Conservation (phyloP, 2,329 filamentous ascomycete genomes). For the Alternaria angustiovoidea region DNA sequence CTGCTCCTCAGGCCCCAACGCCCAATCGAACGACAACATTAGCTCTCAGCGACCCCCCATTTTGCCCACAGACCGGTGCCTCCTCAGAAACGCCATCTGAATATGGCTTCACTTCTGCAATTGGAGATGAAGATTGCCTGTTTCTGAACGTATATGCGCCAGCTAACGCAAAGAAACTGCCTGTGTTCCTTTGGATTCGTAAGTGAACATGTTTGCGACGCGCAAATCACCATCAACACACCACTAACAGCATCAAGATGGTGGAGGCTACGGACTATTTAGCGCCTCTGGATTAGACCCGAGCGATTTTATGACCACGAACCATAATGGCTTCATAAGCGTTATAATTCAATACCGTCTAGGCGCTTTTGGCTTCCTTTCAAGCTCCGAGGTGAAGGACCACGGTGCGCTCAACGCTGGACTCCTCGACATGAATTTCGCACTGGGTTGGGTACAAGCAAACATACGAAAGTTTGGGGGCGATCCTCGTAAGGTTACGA, state of each 20-base stretch:
- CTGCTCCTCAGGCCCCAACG: conserved; percentile 57
- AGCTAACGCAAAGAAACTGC: conserved; percentile 55
- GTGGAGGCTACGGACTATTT: conserved; percentile 50
- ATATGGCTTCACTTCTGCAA: conserved; percentile 43
- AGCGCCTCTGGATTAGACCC: conserved; percentile 41
- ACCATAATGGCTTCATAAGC: conserved; percentile 59
- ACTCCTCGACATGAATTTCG: conserved; percentile 68
- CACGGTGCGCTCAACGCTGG: conserved; percentile 70
- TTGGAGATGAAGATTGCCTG: conserved; percentile 53
- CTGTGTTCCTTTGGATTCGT: conserved; percentile 65
- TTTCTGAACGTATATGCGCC: conserved; percentile 53
- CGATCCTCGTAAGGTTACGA: conserved; percentile 65
- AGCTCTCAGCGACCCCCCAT: conserved; percentile 54
- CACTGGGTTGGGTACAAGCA: conserved; percentile 68
- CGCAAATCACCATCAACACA: conserved; percentile 39
- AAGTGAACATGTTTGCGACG: conserved; percentile 18
- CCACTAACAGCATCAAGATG: conserved; percentile 45
- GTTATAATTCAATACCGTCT: conserved; percentile 72
- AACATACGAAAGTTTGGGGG: conserved; percentile 64
- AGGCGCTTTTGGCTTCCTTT: conserved; percentile 69
- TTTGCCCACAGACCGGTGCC: conserved; percentile 45
- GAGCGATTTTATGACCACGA: conserved; percentile 50
- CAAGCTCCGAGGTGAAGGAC: conserved; percentile 62
- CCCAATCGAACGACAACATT: conserved; percentile 52
- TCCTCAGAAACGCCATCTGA: conserved; percentile 34